These are phyloP conservation scores for Pterocarpus macrocarpus DNA, from an alignment of 306 rosid species.

Conservation along the genomic window DNA sequence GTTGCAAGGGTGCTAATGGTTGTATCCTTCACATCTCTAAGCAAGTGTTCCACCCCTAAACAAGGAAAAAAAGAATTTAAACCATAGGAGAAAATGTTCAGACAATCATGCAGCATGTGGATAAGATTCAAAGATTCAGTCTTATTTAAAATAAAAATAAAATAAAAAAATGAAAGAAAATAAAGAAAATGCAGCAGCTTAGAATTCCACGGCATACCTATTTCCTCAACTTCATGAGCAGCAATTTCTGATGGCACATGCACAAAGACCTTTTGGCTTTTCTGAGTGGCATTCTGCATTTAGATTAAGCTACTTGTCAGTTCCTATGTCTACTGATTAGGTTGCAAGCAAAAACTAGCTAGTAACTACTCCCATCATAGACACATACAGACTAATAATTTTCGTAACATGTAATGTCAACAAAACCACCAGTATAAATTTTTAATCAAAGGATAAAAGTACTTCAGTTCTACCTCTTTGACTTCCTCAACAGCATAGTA, in stretches of 20 bases:
- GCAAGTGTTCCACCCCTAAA: slow-evolving; percentile 89
- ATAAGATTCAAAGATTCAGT: background rate
- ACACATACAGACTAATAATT: background rate
- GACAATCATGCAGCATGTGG: slow-evolving; percentile 4
- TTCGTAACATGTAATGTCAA: slow-evolving; percentile 9
- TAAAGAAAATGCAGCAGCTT: slow-evolving; percentile 25
- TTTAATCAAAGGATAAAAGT: slow-evolving; percentile 6
- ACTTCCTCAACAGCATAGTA: slow-evolving; percentile 91
- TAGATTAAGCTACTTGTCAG: slow-evolving; percentile 42
- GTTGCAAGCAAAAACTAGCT: slow-evolving; percentile 34
- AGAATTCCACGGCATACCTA: slow-evolving; percentile 63
- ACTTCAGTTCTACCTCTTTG: slow-evolving; percentile 65
- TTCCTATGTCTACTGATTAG: slow-evolving; percentile 6
- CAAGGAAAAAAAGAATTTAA: slow-evolving; percentile 38
- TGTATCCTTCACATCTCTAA: slow-evolving; percentile 65
- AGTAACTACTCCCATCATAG: slow-evolving; percentile 25
- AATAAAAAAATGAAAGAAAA: background rate
- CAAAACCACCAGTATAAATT: background rate
- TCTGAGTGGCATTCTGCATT: slow-evolving; percentile 88
- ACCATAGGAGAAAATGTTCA: slow-evolving; percentile 9
- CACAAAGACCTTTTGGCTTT: slow-evolving; percentile 89
- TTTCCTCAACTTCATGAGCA: slow-evolving; percentile 93
- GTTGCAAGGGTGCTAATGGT: slow-evolving; percentile 73
- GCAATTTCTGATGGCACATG: slow-evolving; percentile 92
- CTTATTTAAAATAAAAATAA: background rate